phyloP scores from a whole-genome alignment of 805 yeast species.

The Barnettozyma pratensis region DNA sequence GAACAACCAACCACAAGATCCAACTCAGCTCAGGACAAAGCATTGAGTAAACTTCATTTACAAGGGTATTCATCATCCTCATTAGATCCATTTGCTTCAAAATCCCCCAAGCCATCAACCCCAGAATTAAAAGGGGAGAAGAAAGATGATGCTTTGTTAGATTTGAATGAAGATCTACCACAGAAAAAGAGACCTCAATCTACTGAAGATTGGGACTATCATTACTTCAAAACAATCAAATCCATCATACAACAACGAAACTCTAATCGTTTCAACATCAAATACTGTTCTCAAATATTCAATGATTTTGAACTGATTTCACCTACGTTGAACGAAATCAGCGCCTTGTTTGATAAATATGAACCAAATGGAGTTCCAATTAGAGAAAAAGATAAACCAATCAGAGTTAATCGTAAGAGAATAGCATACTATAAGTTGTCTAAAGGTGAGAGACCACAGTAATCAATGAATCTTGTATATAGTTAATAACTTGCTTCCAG shows the following conservation, averaged over 20 bases:
- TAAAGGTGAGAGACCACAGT: too few relatives aligned
- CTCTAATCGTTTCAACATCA: background rate
- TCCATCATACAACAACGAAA: background rate
- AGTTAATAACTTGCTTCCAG: too few relatives aligned
- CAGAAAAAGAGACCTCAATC: background rate
- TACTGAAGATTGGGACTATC: constrained; percentile 1
- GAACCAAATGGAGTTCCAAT: background rate
- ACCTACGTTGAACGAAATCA: background rate
- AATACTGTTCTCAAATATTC: background rate
- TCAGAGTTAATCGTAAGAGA: background rate
- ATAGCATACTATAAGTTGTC: background rate
- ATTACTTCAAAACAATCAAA: background rate
- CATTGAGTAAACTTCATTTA: background rate
- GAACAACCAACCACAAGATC: background rate
- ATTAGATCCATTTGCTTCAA: background rate
- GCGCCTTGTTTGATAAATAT: background rate
- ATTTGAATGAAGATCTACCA: too few relatives aligned
- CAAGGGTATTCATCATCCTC: too few relatives aligned
- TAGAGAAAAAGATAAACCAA: background rate
- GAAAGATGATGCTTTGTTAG: too few relatives aligned
- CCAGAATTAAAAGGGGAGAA: background rate
- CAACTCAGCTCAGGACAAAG: background rate
- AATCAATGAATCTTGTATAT: too few relatives aligned
- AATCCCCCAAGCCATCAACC: background rate
- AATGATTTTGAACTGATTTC: constrained; percentile 3